Percentiles rank a stretch among this genome's conserved stretches.
phyloP scores from a whole-genome alignment of 148 eudicot genomes.

The Camellia sinensis region DNA sequence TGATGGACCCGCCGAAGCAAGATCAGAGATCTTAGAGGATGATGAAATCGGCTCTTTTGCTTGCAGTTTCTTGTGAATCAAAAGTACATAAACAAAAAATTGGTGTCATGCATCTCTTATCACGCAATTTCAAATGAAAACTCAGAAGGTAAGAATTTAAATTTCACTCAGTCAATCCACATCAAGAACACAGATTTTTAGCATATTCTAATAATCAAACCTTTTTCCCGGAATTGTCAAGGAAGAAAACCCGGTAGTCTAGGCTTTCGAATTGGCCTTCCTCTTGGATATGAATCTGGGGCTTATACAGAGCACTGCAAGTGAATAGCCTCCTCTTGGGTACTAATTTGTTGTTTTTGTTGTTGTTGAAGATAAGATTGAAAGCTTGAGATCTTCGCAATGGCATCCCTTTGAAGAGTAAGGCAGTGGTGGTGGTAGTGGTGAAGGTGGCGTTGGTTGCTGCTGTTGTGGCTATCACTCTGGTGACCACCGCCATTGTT shows the following conservation, averaged over 20 bases:
- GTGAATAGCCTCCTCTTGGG: constrained; percentile 44
- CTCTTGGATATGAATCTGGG: constrained; percentile 40
- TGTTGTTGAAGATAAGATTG: constrained; percentile 37
- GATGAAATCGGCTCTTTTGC: no score
- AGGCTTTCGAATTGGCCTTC: constrained; percentile 72
- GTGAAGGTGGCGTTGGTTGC: constrained; percentile 8
- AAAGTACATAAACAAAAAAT: background rate
- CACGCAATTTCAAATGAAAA: background rate
- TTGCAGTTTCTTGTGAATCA: background rate
- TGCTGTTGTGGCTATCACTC: constrained; percentile 40
- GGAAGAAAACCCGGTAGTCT: constrained; percentile 76
- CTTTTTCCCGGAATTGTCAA: constrained; percentile 71
- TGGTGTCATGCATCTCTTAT: background rate
- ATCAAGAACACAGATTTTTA: background rate
- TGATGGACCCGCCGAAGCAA: no score
- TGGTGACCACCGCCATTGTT: constrained; percentile 60
- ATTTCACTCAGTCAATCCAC: background rate
- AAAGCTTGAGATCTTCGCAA: constrained; percentile 22
- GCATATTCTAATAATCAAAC: constrained; percentile 25
- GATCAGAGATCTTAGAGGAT: no score
- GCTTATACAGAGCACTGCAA: constrained; percentile 58
- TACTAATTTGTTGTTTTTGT: constrained; percentile 17
- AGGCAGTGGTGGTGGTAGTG: constrained; percentile 39
- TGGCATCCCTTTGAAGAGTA: constrained; percentile 38
- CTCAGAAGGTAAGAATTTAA: background rate